phyloP scores from a whole-genome alignment of 192 early-diverging fungal species.

The Umbelopsis sp. region DNA sequence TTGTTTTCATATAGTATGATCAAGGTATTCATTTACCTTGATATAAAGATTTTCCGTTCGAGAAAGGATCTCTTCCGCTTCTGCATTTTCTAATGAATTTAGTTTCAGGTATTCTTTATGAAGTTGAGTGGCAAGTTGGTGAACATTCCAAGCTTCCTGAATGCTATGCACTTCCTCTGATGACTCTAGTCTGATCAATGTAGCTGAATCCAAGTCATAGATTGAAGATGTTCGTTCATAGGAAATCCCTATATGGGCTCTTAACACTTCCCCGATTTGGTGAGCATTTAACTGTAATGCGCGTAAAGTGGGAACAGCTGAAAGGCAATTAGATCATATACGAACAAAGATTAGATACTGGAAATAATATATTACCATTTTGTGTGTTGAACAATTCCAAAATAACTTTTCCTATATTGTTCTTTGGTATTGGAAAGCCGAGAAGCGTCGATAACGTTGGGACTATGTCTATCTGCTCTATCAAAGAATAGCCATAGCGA shows the following conservation, averaged over 20 bases:
- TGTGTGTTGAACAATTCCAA: slow-evolving; percentile 70
- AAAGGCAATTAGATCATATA: slow-evolving; percentile 17
- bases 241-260: slow-evolving; percentile 4
- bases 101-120: slow-evolving; percentile 27
- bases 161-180: slow-evolving; percentile 2
- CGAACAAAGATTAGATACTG: not conserved
- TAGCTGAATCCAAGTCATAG: too few species aligned
- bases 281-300: slow-evolving; percentile 66
- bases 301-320: slow-evolving; percentile 36
- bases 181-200: not conserved
- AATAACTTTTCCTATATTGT: slow-evolving; percentile 86
- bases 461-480: slow-evolving; percentile 90
- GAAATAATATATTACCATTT: slow-evolving; percentile 28
- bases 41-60: slow-evolving; percentile 2
- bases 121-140: slow-evolving; percentile 12
- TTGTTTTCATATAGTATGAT: not conserved
- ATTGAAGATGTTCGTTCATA: not conserved
- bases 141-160: not conserved
- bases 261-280: slow-evolving; percentile 54
- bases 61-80: not conserved
- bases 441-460: slow-evolving; percentile 81
- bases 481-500: slow-evolving; percentile 53
- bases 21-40: not conserved
- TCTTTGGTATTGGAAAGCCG: slow-evolving; percentile 91
- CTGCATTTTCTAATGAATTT: not conserved